Evolutionary conservation across 176 grass and related monocot species (phyloP), one percentile per base, ranked within the genome.

Genomic region (Dactylis glomerata): DNA sequence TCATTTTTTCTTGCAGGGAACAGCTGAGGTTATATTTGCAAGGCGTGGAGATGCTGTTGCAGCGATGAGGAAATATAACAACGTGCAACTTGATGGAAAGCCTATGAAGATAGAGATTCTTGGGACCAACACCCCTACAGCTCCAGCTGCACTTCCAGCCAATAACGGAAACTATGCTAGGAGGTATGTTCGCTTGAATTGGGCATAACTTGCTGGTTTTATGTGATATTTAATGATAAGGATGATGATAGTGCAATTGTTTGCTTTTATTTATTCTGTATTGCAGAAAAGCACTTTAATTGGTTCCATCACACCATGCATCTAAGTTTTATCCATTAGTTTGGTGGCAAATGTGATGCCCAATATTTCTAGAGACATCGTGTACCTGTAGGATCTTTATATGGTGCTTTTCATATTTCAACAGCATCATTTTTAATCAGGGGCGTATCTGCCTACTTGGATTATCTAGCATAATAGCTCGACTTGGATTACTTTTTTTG

Each of bases 31-130:
- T 77, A 82, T 99, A 81, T 99, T 87, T 88, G 82, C 97, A 79
- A 99, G 97, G 85, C 80, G 91, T 41, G 14, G 74, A 76, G 97
- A 99, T 84, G 97, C 91, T 50, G 47, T 92, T 20, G 91, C 89
- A 6, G 97, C 97, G 9, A 75, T 89, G 32, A 96, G 88, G 66
- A 99, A 91, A 81, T 99, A 99, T 92, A 92, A 96, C 81, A 94
- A 96, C 68, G 96, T 99, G 58, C 89, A 94, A 80, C 97, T 99
- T 78, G 97, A 99, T 94, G 93, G 97, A 23, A 99, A 99, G 82
- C 93, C 91, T 23, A 99, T 99, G 97, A 91, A 96, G 82, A 96
- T 99, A 76, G 93, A 99, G 69, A 86, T 99, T 51, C 81, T 99
- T n/a, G 90, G 89, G 83, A 94, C 91, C 38, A 96, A 96, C 86